Evolutionary conservation across 176 grass and related monocot species (phyloP), one percentile per base, ranked within the genome.

Genomic region (Hyparrhenia diplandra): DNA sequence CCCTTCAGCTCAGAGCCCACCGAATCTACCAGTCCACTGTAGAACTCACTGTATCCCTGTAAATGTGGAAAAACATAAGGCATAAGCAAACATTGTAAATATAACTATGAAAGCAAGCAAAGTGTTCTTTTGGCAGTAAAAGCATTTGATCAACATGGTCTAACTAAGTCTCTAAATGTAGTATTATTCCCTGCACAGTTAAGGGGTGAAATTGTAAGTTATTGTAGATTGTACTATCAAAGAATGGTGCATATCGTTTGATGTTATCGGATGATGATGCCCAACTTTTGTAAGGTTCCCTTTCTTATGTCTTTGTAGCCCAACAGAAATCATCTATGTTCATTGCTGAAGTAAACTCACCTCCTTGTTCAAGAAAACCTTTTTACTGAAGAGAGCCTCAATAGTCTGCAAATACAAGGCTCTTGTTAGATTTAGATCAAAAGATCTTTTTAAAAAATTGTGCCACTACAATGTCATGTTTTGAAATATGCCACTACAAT

Each of bases 361-460:
- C 92, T 98, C 88, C 79, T 85, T 90, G 70, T 86, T 88, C 77
- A 93, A 85, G 79, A 98, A 90, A 67, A 91, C 58, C 54, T 87
- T 89, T 82, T 88, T 98, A 88, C 92, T 98, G 72, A 93, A 91
- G 27, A 98, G 86, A 73, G 88, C 71, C 40, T 98, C 96, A 80
- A 98, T 89, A 89, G 96, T 95, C 96, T 98, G 92, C 86, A 95
- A 88, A 88, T 64, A 88, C 32, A 89, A 87, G 8, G 42, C 21
- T 45, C 64, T 28, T 12, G 14, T 90, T 75, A 91, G 32, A 79
- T 74, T 64, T 69, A n/a, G n/a, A n/a, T n/a, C n/a, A 59, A 27
- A 17, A 76, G 29, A 20, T 6, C 18, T 10, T 10, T 59, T 58
- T 23, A 45, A 4, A 45, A 45, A 51, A 51, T 55, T 58, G 10